A percentile compares a stretch with the other conserved stretches of the same genome.
Conservation (phyloP, 768 basidiomycete genomes). For the Pleurotus ostreatus region DNA sequence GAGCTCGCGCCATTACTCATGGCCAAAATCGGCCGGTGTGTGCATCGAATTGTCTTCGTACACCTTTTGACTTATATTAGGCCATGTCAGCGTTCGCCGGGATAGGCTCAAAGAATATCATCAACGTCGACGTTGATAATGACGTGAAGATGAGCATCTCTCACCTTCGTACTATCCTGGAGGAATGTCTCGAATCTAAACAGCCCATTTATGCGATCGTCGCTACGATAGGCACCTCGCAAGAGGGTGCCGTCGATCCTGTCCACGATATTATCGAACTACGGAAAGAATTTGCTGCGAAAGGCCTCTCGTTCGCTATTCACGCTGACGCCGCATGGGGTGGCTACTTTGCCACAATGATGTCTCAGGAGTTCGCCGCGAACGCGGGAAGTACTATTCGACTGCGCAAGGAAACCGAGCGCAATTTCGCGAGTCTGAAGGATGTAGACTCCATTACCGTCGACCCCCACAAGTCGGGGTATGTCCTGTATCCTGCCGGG, state of each 20-base stretch:
- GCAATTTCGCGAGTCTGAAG: conserved; percentile 22
- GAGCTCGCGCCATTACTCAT: conserved; percentile 38
- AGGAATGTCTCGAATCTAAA: conserved; percentile 24
- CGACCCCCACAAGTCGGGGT: conserved; percentile 40
- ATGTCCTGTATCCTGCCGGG: conserved; percentile 39
- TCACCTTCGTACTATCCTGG: conserved; percentile 21
- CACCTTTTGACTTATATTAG: background rate
- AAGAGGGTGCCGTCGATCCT: conserved; percentile 40
- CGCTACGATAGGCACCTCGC: conserved; percentile 38
- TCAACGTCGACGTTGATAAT: conserved; percentile 30
- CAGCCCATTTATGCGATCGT: conserved; percentile 38
- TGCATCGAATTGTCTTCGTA: background rate
- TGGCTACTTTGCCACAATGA: conserved; percentile 35
- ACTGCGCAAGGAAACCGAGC: conserved; percentile 13
- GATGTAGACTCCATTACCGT: conserved; percentile 34
- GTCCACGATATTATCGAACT: conserved; percentile 31
- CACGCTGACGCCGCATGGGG: conserved; percentile 48
- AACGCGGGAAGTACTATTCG: conserved; percentile 4
- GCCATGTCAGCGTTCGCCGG: conserved; percentile 32
- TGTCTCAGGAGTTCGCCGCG: conserved; percentile 15
- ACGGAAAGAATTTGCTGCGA: conserved; percentile 22
- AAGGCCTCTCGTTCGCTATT: conserved; percentile 34
- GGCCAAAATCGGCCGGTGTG: conserved; percentile 43
- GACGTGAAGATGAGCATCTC: conserved; percentile 30
- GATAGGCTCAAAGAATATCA: conserved; percentile 34